Evolutionary conservation across 2,329 filamentous ascomycete genomes (phyloP), one percentile per base, ranked within the genome.

Genomic region (Verticillium tricorpus): DNA sequence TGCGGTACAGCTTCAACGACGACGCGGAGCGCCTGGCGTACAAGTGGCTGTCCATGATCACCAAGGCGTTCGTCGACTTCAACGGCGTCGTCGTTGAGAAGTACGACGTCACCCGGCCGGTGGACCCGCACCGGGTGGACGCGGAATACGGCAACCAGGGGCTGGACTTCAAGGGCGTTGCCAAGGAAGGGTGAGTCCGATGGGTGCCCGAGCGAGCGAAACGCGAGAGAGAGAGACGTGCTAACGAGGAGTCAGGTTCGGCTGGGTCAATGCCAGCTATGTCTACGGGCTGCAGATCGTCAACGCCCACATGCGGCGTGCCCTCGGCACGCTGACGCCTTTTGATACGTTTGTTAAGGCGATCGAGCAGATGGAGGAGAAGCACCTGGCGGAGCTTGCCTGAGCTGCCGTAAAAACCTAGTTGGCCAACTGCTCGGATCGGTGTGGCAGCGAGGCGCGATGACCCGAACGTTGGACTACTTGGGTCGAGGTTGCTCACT

Each of bases 141-240:
- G 95, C 94, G 62, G 95, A 99, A 77, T 99, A 99, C 72, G 95
- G 95, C 7, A 99, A 99, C 76, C 95, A 99, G 75, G 95, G 95
- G 2, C 81, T 90, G 58, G 92, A 97, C 73, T 97, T 98, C 79
- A 96, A 96, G 79, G 94, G 94, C 45, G 93, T 97, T 68, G 92
- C 94, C 60, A 92, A 92, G 69, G 94, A 98, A 86, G 94, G 94
- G 92, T 97, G 80, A 84, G 91, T 87, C 52, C 52, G 56, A 40
- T 60, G 56, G 34, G 31, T 37, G 54, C 3, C 25, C 32, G 14
- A 25, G 15, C 56, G 19, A 52, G 1, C 28, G n/a, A 7, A 3
- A 12, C 8, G 45, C 9, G 11, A 25, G 19, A 52, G 45, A 17
- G 40, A 7, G 25, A 45, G n/a, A 50, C 5, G 39, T 65, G 63